phyloP scores from a whole-genome alignment of 2,329 filamentous ascomycete species.

The Alternaria incomplexa region DNA sequence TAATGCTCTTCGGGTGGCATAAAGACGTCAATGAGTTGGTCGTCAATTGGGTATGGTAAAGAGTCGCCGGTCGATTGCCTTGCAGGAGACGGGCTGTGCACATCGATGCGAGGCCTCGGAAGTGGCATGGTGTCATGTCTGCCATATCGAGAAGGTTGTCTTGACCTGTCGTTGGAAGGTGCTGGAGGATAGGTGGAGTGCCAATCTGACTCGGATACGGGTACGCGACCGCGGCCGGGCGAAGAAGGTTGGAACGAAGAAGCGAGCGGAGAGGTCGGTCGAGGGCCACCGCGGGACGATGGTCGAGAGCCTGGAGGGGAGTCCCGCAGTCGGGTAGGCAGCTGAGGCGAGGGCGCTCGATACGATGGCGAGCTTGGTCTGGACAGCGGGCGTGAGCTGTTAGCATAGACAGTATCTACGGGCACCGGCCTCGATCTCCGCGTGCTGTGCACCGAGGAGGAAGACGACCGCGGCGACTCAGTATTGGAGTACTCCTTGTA shows the following conservation, averaged over 20 bases:
- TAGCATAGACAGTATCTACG: constrained; percentile 23
- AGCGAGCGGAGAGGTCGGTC: constrained; percentile 35
- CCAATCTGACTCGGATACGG: constrained; percentile 34
- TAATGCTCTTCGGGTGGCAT: constrained; percentile 55
- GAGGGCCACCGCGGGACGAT: constrained; percentile 32
- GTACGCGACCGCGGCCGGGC: constrained; percentile 26
- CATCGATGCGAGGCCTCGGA: constrained; percentile 39
- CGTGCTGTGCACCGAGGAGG: constrained; percentile 34
- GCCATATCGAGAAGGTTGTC: constrained; percentile 33
- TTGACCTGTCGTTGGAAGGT: constrained; percentile 29
- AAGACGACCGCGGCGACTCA: constrained; percentile 42
- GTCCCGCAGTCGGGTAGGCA: constrained; percentile 28
- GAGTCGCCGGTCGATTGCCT: constrained; percentile 29
- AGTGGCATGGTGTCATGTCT: constrained; percentile 40
- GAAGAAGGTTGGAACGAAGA: constrained; percentile 28
- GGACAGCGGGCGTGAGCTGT: constrained; percentile 23
- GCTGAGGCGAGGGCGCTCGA: constrained; percentile 34
- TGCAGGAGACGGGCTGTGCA: constrained; percentile 41
- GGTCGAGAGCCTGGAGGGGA: constrained; percentile 37
- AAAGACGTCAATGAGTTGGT: constrained; percentile 40
- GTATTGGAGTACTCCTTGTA: constrained; percentile 33
- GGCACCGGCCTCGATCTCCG: constrained; percentile 24
- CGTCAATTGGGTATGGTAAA: constrained; percentile 56
- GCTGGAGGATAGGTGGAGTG: constrained; percentile 40
- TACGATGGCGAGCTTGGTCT: constrained; percentile 38